phyloP scores from a whole-genome alignment of 208 protist genomes.

The Lotmaria passim region DNA sequence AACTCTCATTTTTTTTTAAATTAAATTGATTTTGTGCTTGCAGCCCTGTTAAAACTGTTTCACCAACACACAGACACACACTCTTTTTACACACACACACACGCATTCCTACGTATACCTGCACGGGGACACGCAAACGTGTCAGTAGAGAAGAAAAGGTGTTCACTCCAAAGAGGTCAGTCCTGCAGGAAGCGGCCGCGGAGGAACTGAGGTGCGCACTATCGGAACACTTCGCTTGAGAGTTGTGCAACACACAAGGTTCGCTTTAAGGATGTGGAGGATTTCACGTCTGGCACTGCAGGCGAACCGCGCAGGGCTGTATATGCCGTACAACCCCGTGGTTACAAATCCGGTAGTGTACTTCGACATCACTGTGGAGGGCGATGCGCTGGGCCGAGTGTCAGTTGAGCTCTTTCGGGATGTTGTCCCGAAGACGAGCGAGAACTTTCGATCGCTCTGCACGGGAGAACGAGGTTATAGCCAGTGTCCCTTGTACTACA shows the following conservation, averaged over 20 bases:
- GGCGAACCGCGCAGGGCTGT: constrained; percentile 31
- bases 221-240: background rate
- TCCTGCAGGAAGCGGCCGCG: background rate
- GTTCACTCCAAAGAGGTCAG: too few species aligned
- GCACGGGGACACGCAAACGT: too few species aligned
- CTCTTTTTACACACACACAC: too few species aligned
- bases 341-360: constrained; percentile 82
- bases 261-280: constrained; percentile 23
- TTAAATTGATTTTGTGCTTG: too few species aligned
- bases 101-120: too few species aligned
- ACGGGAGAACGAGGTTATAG: constrained; percentile 87
- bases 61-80: too few species aligned
- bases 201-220: background rate
- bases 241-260: background rate
- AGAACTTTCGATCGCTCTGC: constrained; percentile 96
- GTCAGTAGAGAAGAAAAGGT: too few species aligned
- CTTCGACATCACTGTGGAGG: constrained; percentile 86
- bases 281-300: constrained; percentile 18
- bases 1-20: too few species aligned
- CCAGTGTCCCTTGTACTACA: constrained; percentile 87
- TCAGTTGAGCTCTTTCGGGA: constrained; percentile 94
- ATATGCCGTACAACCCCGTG: constrained; percentile 70
- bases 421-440: constrained; percentile 89
- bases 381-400: constrained; percentile 76
- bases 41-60: too few species aligned